These are phyloP conservation scores for Metarhizium album DNA, from an alignment of 2,329 filamentous ascomycete genomes.

Conservation along the genomic window DNA sequence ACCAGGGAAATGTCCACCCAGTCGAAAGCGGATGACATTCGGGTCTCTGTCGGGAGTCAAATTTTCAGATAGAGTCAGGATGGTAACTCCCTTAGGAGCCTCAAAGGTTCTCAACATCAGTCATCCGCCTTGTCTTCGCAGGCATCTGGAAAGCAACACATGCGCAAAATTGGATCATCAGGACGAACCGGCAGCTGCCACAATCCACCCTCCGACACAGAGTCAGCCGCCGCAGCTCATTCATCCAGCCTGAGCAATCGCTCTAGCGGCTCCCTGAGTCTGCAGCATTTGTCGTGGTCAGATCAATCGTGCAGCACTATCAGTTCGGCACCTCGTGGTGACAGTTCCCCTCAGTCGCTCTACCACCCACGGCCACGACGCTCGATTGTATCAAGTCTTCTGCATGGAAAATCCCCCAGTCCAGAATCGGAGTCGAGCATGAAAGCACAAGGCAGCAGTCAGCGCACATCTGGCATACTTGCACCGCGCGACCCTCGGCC, in stretches of 20 bases:
- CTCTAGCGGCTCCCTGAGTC: conserved; percentile 4
- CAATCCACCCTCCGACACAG: background rate
- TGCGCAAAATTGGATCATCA: background rate
- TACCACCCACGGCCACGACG: conserved; percentile 17
- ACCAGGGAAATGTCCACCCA: background rate
- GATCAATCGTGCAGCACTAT: conserved; percentile 7
- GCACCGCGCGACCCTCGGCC: background rate
- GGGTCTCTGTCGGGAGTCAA: conserved; percentile 18
- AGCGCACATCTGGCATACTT: background rate
- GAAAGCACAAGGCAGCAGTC: conserved; percentile 1
- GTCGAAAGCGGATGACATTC: conserved; percentile 9
- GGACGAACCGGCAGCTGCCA: background rate
- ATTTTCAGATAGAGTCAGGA: conserved; percentile 18
- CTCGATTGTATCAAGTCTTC: conserved; percentile 1
- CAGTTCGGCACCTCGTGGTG: conserved; percentile 3
- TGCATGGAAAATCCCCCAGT: conserved; percentile 2
- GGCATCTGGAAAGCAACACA: background rate
- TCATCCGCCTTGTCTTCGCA: background rate
- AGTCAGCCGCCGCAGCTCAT: background rate
- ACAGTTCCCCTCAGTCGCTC: conserved; percentile 2
- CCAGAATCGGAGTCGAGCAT: conserved; percentile 1
- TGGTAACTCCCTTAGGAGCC: conserved; percentile 6
- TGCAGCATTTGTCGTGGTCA: conserved; percentile 3
- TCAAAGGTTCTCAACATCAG: conserved; percentile 1
- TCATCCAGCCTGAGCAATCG: conserved; percentile 6